phyloP scores from a whole-genome alignment of 2,329 filamentous ascomycete genomes.

The Phaeosphaeria sp. region DNA sequence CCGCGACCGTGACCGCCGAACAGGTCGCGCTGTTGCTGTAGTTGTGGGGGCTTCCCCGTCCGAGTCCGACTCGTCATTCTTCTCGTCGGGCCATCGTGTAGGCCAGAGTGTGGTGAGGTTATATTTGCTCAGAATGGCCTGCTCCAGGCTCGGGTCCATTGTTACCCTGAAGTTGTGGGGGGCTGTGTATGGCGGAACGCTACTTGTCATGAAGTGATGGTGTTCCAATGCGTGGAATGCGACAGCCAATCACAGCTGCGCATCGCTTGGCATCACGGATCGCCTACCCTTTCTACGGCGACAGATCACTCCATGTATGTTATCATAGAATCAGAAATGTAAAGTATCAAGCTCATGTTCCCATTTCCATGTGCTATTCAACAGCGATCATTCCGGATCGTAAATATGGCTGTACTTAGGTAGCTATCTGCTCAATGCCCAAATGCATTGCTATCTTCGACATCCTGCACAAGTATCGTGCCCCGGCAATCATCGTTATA shows the following conservation, averaged over 20 bases:
- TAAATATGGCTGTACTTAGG: too few species aligned
- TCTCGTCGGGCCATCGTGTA: constrained; percentile 83
- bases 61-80: constrained; percentile 68
- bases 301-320: too few species aligned
- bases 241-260: constrained; percentile 30
- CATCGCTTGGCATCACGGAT: constrained; percentile 12
- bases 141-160: constrained; percentile 57
- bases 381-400: too few species aligned
- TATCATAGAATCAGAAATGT: too few species aligned
- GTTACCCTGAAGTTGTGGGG: constrained; percentile 2
- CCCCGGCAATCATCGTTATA: too few species aligned
- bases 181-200: not conserved
- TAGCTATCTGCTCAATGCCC: too few species aligned
- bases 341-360: too few species aligned
- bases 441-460: too few species aligned
- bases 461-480: too few species aligned
- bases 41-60: constrained; percentile 57
- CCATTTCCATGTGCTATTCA: too few species aligned
- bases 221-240: constrained; percentile 24
- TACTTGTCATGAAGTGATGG: not conserved
- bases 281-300: too few species aligned
- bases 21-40: constrained; percentile 27
- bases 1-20: constrained; percentile 71
- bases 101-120: constrained; percentile 81
- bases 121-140: constrained; percentile 86